Percentiles rank a stretch among this genome's conserved stretches.
Conservation (phyloP, 345 rosid genomes). For the Cardamine resedifolia region DNA sequence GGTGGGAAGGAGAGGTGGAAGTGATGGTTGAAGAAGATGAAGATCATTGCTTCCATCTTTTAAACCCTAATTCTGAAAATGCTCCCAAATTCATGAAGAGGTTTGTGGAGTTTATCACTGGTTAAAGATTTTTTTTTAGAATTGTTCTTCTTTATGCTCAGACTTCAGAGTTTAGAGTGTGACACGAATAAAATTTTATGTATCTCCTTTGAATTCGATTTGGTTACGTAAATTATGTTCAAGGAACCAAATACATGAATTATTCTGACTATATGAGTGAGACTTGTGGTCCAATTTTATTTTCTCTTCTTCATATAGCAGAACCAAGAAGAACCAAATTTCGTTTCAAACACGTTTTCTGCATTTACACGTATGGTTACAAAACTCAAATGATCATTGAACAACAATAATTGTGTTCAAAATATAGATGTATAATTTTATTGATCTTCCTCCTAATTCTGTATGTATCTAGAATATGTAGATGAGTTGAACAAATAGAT, state of each 20-base stretch:
- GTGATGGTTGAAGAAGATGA: conserved; percentile 44
- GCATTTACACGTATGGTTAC: background rate
- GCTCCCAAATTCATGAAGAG: conserved; percentile 36
- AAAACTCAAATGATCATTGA: background rate
- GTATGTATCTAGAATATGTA: background rate
- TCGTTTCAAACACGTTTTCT: background rate
- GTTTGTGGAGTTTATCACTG: conserved; percentile 44
- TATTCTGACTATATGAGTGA: too few species aligned
- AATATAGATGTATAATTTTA: background rate
- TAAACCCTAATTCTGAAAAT: conserved; percentile 34
- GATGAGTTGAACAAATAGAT: background rate
- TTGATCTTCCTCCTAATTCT: background rate
- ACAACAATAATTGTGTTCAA: background rate
- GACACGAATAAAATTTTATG: background rate
- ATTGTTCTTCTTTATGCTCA: background rate
- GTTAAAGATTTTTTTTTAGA: background rate
- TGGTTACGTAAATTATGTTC: background rate
- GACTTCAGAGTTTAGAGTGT: background rate
- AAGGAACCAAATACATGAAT: background rate
- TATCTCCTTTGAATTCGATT: background rate
- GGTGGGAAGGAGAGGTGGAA: conserved; percentile 54
- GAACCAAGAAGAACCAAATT: background rate
- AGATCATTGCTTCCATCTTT: conserved; percentile 50
- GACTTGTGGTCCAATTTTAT: too few species aligned
- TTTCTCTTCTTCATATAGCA: too few species aligned